Conservation (phyloP, 306 rosid species). For the Benincasa hispida region DNA sequence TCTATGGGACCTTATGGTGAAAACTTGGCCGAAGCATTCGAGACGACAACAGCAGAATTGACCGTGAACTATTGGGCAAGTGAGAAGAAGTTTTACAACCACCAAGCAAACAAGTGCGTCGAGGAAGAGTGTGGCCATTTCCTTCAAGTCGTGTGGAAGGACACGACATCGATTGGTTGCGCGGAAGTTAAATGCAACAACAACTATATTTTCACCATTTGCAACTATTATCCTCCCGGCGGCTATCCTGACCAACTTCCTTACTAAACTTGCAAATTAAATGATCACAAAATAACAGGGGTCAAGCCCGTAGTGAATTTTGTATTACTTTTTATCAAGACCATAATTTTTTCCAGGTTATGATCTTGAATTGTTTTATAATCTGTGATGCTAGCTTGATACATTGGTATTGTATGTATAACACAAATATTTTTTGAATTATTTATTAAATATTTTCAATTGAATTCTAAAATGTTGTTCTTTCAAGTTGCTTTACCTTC, state of each 20-base stretch:
- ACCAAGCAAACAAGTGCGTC: not conserved
- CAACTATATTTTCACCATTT: slow-evolving; percentile 8
- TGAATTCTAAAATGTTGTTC: too few relatives aligned
- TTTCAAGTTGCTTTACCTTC: too few relatives aligned
- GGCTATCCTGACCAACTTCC: not conserved
- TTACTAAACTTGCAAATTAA: not conserved
- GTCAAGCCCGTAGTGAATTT: too few relatives aligned
- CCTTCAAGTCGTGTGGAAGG: slow-evolving; percentile 15
- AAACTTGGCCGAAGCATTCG: slow-evolving; percentile 13
- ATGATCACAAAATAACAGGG: not conserved
- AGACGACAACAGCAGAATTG: not conserved
- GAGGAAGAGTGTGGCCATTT: slow-evolving; percentile 22
- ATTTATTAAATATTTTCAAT: too few relatives aligned
- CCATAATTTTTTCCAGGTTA: not conserved
- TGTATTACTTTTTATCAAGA: too few relatives aligned
- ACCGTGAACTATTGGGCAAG: slow-evolving; percentile 9
- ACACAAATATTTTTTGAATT: not conserved
- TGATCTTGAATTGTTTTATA: not conserved
- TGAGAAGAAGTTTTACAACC: slow-evolving; percentile 16
- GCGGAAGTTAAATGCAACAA: slow-evolving; percentile 18
- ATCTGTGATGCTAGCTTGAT: not conserved
- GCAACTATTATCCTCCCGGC: slow-evolving; percentile 15
- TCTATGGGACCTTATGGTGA: slow-evolving; percentile 24
- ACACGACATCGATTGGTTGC: slow-evolving; percentile 14
- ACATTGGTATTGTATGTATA: not conserved